A percentile compares a stretch with the other conserved stretches of the same genome.
Conservation (phyloP, 192 early-diverging fungal species). For the Tieghemiomyces parasiticus region DNA sequence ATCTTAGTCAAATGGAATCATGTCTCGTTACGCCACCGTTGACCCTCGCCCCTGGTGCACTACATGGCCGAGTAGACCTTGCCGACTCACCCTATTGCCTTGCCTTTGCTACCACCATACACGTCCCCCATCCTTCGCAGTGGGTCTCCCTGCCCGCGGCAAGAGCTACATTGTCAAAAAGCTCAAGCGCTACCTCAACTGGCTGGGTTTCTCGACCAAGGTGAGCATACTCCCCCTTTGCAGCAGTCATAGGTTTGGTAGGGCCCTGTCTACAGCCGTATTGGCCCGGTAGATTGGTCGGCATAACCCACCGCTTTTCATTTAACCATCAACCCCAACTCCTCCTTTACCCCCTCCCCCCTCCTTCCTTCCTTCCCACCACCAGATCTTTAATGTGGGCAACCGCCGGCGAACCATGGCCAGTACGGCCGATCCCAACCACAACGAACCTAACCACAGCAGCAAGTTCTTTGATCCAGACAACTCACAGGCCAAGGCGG, state of each 20-base stretch:
- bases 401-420: constrained; percentile 52
- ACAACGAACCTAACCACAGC: constrained; percentile 43
- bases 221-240: constrained; percentile 25
- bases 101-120: not conserved
- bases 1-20: not conserved
- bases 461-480: constrained; percentile 88
- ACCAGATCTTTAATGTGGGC: constrained; percentile 90
- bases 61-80: not conserved
- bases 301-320: too few relatives aligned
- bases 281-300: too few relatives aligned
- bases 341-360: too few relatives aligned
- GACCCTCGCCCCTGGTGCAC: not conserved
- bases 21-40: too few relatives aligned
- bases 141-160: constrained; percentile 88
- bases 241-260: too few relatives aligned
- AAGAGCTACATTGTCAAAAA: constrained; percentile 96
- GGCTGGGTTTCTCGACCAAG: constrained; percentile 63
- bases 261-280: too few relatives aligned
- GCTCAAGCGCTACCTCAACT: constrained; percentile 73
- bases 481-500: constrained; percentile 55
- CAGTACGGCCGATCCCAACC: not conserved
- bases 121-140: constrained; percentile 18
- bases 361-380: constrained; percentile 22
- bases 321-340: too few relatives aligned
- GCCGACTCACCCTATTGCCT: not conserved